Evolutionary conservation across 2,329 filamentous ascomycete genomes (phyloP), one percentile per base, ranked within the genome.

Genomic region (Cladophialophora bantiana): DNA sequence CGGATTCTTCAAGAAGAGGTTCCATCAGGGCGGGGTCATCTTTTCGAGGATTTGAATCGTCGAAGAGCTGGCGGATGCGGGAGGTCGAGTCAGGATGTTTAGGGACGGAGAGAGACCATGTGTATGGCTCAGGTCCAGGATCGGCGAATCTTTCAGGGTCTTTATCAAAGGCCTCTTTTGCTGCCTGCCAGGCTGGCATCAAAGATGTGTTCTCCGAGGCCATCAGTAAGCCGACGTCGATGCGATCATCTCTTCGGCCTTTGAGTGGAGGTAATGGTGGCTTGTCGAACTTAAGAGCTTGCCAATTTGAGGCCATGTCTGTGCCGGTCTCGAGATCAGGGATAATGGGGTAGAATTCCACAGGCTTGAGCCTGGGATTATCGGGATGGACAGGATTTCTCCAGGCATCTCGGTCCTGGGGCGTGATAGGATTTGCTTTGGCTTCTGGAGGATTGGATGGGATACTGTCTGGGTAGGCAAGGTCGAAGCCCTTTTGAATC

Each of bases 401-500:
- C 87, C 87, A 90, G 2, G 86, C 86, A 64, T 84, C 82, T 18
- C 79, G 77, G 70, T 89, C 87, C 48, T 83, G 82, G 32, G 56
- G n/a, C 5, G 67, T 69, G 48, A 68, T 66, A 7, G 71, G 66
- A 34, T 67, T 67, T 38, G 70, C 57, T 50, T 65, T 63, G 1
- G 68, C 67, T 61, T 70, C 67, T n/a, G 63, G 56, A 26, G 83
- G 79, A 53, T 86, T 83, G 40, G 85, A 85, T 54, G 84, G 82
- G 36, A 88, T 78, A 74, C 87, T 87, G 59, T 83, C 76, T 1
- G 88, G 88, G 73, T 89, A 87, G 12, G 87, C 87, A 63, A 89
- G 80, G 74, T 89, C 86, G 75, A 89, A 90, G 64, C 86, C 86
- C 73, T 89, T 89, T 66, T 85, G 77, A 58, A 89, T 84, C 69